These are phyloP conservation scores for Citrus sinensis DNA, from an alignment of 345 rosid species.

Conservation along the genomic window DVS_A1.0 CM039162.1:12053001-12053500, in stretches of 20 bases:
- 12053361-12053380: conserved; percentile 97
- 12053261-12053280: conserved; percentile 17
- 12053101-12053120: background rate
- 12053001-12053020: conserved; percentile 82
- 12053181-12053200: conserved; percentile 78
- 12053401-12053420: conserved; percentile 98
- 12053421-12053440: conserved; percentile 99
- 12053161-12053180: conserved; percentile 99
- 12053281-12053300: conserved; percentile 1
- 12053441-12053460: conserved; percentile 96
- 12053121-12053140: conserved; percentile 18
- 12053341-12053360: conserved; percentile 6
- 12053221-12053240: conserved; percentile 92
- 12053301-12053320: background rate
- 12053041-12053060: conserved; percentile 95
- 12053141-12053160: conserved; percentile 26
- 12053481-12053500: conserved; percentile 68
- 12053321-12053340: conserved; percentile 6
- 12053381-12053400: conserved; percentile 86
- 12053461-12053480: conserved; percentile 94
- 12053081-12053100: conserved; percentile 3
- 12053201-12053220: conserved; percentile 92
- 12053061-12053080: conserved; percentile 30
- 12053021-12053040: conserved; percentile 94
- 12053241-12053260: conserved; percentile 56